These are phyloP conservation scores for Coniella vitis DNA, from an alignment of 2,329 filamentous ascomycete species.

Conservation along the genomic window DNA sequence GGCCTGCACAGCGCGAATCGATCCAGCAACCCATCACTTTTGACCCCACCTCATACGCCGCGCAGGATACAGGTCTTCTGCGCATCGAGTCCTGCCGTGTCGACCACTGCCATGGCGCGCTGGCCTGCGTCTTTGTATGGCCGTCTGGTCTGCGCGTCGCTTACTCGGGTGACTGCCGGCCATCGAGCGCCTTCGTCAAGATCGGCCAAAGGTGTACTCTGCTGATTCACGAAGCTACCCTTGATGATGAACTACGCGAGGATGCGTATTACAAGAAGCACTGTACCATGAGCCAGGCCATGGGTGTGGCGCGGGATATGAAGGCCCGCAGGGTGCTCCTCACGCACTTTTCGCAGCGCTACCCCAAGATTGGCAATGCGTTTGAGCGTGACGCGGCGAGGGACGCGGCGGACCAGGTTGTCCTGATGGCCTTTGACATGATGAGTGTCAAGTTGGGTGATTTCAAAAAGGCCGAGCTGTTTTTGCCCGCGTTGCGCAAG, in stretches of 20 bases:
- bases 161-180: conserved; percentile 91
- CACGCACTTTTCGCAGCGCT: conserved; percentile 93
- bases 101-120: conserved; percentile 70
- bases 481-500: conserved; percentile 51
- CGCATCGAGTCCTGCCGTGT: conserved; percentile 63
- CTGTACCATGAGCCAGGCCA: conserved; percentile 79
- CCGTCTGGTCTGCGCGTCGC: conserved; percentile 76
- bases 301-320: conserved; percentile 73
- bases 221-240: conserved; percentile 92
- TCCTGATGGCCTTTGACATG: conserved; percentile 71
- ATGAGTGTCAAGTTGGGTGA: conserved; percentile 69
- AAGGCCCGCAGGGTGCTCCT: conserved; percentile 70
- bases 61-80: conserved; percentile 49
- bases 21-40: conserved; percentile 26
- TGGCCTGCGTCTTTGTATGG: conserved; percentile 72
- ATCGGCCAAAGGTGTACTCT: conserved; percentile 73
- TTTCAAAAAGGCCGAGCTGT: conserved; percentile 59
- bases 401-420: conserved; percentile 44
- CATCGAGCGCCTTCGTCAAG: conserved; percentile 59
- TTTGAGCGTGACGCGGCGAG: conserved; percentile 16
- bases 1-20: conserved; percentile 3
- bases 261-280: conserved; percentile 88
- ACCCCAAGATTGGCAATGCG: conserved; percentile 57
- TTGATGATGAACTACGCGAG: conserved; percentile 72
- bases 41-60: conserved; percentile 22